Percentiles rank a stretch among this genome's conserved stretches.
Conservation (phyloP, 345 rosid species). For the Anastatica hierochuntica region DNA sequence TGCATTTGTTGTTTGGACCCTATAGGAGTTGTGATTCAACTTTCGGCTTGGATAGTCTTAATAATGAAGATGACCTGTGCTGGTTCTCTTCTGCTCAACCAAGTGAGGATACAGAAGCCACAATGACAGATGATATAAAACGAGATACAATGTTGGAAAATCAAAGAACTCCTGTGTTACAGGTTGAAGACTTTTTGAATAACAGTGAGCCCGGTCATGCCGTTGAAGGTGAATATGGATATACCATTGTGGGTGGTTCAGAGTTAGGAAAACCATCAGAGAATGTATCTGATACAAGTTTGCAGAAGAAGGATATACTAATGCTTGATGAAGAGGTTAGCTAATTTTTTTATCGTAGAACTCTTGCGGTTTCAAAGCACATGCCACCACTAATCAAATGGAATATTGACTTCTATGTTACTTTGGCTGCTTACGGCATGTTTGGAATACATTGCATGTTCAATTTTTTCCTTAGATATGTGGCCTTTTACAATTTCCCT, state of each 20-base stretch:
- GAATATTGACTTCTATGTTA: too few relatives aligned
- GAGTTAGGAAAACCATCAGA: constrained; percentile 18
- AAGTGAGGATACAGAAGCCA: constrained; percentile 42
- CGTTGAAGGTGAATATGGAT: constrained; percentile 30
- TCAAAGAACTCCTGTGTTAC: constrained; percentile 30
- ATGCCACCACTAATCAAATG: too few relatives aligned
- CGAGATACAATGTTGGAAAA: constrained; percentile 30
- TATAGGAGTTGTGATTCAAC: constrained; percentile 78
- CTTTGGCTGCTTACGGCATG: too few relatives aligned
- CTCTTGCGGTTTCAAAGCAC: neutral
- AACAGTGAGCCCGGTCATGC: constrained; percentile 22
- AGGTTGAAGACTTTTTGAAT: constrained; percentile 28
- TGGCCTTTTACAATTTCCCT: too few relatives aligned
- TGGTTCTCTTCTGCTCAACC: constrained; percentile 62
- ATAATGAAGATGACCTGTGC: constrained; percentile 51
- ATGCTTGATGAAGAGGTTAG: constrained; percentile 42
- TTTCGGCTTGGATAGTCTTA: constrained; percentile 56
- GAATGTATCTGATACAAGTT: constrained; percentile 8
- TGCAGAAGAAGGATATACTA: constrained; percentile 28
- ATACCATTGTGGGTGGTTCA: constrained; percentile 19
- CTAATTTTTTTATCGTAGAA: neutral
- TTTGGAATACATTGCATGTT: too few relatives aligned
- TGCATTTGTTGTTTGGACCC: constrained; percentile 14
- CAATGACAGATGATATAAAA: constrained; percentile 35
- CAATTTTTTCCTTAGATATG: too few relatives aligned